Evolutionary conservation across 176 grass and related monocot species (phyloP).

Genomic region (Ananas comosus): DNA sequence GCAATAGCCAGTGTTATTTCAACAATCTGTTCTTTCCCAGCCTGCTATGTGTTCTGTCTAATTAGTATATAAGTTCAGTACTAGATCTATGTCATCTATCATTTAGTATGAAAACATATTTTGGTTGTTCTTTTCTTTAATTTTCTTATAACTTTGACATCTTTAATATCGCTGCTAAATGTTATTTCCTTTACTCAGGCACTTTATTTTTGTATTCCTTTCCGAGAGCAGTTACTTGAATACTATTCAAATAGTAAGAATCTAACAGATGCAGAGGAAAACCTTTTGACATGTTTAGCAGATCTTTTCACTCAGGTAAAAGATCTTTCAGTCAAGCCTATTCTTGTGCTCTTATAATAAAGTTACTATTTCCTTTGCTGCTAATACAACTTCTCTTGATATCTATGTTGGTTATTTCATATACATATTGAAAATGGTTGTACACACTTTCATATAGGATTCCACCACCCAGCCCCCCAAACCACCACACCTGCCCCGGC

Average conservation of each 20-base stretch:
- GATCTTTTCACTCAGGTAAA: slow-evolving; percentile 96
- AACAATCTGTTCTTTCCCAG: too few species aligned
- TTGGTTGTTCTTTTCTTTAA: neutral
- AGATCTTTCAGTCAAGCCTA: neutral
- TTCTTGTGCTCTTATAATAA: neutral
- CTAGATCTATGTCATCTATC: too few species aligned
- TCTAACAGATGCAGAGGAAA: slow-evolving; percentile 68
- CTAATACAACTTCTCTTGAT: neutral
- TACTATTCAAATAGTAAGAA: slow-evolving; percentile 71
- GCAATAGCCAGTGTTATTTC: too few species aligned
- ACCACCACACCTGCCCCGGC: too few species aligned
- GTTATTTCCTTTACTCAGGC: slow-evolving; percentile 43
- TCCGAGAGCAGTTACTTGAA: slow-evolving; percentile 77
- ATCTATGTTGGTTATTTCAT: neutral
- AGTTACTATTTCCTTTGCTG: neutral
- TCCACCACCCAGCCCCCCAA: neutral
- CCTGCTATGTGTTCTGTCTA: too few species aligned
- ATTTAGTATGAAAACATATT: neutral
- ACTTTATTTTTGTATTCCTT: slow-evolving; percentile 90
- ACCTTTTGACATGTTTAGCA: slow-evolving; percentile 85
- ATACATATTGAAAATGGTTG: slow-evolving; percentile 1
- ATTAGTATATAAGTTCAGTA: too few species aligned
- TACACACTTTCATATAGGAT: neutral
- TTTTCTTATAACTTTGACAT: neutral
- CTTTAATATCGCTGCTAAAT: neutral